A percentile compares a stretch with the other conserved stretches of the same genome.
phyloP scores from a whole-genome alignment of 805 yeast species.

The Candida takata region DNA sequence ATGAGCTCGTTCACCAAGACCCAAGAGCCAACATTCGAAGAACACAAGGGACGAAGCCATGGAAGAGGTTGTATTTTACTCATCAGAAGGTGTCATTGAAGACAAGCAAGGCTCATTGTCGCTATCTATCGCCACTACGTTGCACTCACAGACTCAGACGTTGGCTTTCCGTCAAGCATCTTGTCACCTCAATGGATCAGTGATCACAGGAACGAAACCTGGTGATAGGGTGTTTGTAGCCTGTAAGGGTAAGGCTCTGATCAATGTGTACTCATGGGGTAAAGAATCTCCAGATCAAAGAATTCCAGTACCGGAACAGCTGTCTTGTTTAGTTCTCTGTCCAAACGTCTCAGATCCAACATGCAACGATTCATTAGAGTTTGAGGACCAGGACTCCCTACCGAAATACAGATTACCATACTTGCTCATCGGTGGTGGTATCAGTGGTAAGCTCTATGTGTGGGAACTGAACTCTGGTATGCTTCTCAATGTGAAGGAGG shows the following conservation, averaged over 20 bases:
- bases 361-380: slow-evolving; percentile 23
- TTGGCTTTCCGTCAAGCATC: slow-evolving; percentile 42
- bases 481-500: slow-evolving; percentile 62
- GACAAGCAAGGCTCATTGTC: slow-evolving; percentile 41
- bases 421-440: slow-evolving; percentile 66
- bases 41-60: slow-evolving; percentile 20
- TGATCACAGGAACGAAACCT: slow-evolving; percentile 35
- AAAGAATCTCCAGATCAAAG: slow-evolving; percentile 70
- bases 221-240: slow-evolving; percentile 46
- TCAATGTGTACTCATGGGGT: slow-evolving; percentile 66
- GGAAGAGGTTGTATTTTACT: slow-evolving; percentile 46
- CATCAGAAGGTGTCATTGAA: slow-evolving; percentile 35
- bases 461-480: slow-evolving; percentile 85
- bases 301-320: slow-evolving; percentile 77
- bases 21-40: neutral
- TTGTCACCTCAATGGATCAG: slow-evolving; percentile 42
- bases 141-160: slow-evolving; percentile 36
- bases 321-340: slow-evolving; percentile 47
- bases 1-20: neutral
- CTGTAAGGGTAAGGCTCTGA: slow-evolving; percentile 61
- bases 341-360: slow-evolving; percentile 20
- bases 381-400: slow-evolving; percentile 14
- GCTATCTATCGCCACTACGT: slow-evolving; percentile 33
- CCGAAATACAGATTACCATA: slow-evolving; percentile 49
- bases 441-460: slow-evolving; percentile 67